Evolutionary conservation across 768 basidiomycete species (phyloP).

Genomic region (Mycena maculata): DNA sequence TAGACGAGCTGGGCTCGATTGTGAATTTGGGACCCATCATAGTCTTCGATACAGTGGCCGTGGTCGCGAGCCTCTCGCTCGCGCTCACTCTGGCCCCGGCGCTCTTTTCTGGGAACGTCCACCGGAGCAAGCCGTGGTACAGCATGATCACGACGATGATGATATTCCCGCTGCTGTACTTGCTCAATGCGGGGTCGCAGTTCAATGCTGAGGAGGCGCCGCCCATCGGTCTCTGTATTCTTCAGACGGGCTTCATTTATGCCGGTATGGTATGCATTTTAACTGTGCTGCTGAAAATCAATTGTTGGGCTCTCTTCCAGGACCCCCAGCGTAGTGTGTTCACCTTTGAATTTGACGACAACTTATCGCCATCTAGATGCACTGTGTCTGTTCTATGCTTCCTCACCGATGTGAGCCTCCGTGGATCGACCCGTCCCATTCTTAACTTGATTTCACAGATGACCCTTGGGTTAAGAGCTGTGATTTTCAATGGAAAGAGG

Average conservation of each 20-base stretch:
- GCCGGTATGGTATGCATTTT: conserved; percentile 1
- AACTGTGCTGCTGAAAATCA: not conserved
- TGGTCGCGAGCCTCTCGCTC: conserved; percentile 5
- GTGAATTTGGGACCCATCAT: not conserved
- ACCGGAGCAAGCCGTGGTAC: conserved; percentile 21
- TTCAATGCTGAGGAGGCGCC: conserved; percentile 8
- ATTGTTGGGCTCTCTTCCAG: not conserved
- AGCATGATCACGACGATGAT: conserved; percentile 25
- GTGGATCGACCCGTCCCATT: too few relatives aligned
- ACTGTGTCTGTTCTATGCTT: conserved; percentile 11
- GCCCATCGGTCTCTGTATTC: conserved; percentile 25
- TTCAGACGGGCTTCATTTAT: conserved; percentile 26
- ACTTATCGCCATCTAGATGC: not conserved
- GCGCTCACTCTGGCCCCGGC: conserved; percentile 20
- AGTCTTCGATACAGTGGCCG: conserved; percentile 20
- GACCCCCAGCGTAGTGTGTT: conserved; percentile 18
- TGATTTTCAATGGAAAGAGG: not conserved
- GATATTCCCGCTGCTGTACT: conserved; percentile 25
- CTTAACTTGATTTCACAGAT: not conserved
- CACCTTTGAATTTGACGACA: not conserved
- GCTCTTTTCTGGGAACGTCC: conserved; percentile 1
- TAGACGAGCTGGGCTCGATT: conserved; percentile 4
- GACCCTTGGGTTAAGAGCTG: conserved; percentile 12
- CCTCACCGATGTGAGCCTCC: conserved; percentile 17
- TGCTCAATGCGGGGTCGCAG: conserved; percentile 22